Evolutionary conservation across 2,329 filamentous ascomycete genomes (phyloP).

Genomic region (Colletotrichum tropicale): DNA sequence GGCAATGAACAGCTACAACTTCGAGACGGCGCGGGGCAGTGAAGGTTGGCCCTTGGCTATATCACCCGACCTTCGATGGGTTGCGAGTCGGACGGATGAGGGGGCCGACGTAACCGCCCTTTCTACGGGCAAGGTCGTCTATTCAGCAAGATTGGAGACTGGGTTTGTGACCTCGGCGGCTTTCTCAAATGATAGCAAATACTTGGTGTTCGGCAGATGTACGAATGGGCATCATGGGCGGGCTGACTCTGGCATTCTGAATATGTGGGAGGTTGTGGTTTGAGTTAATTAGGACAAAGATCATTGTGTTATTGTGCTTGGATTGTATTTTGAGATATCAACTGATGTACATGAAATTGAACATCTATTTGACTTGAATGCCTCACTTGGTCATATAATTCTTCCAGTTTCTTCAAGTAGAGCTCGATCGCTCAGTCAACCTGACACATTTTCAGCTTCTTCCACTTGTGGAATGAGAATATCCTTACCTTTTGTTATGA

Average conservation of each 20-base stretch:
- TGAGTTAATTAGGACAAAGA: neutral
- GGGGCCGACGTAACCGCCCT: conserved; percentile 16
- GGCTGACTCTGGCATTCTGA: conserved; percentile 1
- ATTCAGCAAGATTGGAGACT: conserved; percentile 3
- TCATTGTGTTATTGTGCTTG: neutral
- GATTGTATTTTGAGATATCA: neutral
- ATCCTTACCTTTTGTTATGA: neutral
- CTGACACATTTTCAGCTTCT: neutral
- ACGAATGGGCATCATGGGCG: neutral
- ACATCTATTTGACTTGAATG: neutral
- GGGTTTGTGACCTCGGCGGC: conserved; percentile 13
- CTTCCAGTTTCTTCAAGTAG: neutral
- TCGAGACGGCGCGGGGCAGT: conserved; percentile 5
- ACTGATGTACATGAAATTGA: rapidly evolving
- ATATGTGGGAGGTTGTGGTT: neutral
- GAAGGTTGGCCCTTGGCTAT: conserved; percentile 15
- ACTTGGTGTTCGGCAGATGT: neutral
- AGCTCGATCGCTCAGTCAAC: neutral
- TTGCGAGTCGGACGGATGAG: conserved; percentile 15
- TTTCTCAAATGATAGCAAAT: neutral
- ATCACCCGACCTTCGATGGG: conserved; percentile 8
- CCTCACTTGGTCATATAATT: neutral
- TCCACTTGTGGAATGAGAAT: neutral
- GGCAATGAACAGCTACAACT: conserved; percentile 8
- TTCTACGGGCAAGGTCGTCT: conserved; percentile 9